Conservation (phyloP, 352 stramenopile genomes). For the Globisporangium parvum region DNA sequence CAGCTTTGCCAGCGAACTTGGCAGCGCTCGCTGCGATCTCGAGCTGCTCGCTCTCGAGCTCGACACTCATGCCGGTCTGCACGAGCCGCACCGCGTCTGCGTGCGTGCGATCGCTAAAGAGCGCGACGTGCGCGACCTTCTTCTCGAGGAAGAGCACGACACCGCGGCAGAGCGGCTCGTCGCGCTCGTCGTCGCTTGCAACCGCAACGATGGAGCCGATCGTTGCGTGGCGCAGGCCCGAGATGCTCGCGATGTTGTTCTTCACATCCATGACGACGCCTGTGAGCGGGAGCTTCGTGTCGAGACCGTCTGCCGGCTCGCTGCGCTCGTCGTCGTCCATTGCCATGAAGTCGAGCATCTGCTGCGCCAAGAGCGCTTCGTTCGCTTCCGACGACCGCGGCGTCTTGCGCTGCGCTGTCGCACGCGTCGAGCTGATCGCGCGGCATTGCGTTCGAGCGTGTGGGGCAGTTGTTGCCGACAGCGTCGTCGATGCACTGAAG, state of each 20-base stretch:
- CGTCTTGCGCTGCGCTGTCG: constrained; percentile 11
- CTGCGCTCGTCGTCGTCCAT: constrained; percentile 23
- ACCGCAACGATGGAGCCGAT: constrained; percentile 67
- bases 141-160: constrained; percentile 58
- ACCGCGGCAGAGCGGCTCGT: constrained; percentile 25
- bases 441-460: background rate
- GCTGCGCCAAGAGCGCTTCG: constrained; percentile 54
- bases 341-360: constrained; percentile 65
- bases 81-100: constrained; percentile 21
- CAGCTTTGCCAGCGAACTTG: constrained; percentile 34
- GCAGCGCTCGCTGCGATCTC: constrained; percentile 37
- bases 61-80: constrained; percentile 52
- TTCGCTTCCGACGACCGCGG: constrained; percentile 27
- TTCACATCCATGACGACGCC: constrained; percentile 64
- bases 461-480: background rate
- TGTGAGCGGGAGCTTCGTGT: constrained; percentile 26
- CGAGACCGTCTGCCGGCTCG: background rate
- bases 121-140: constrained; percentile 49
- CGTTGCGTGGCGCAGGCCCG: constrained; percentile 59
- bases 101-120: constrained; percentile 31
- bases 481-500: background rate
- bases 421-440: constrained; percentile 15
- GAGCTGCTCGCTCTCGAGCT: constrained; percentile 43
- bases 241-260: constrained; percentile 68
- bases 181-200: constrained; percentile 4